These are phyloP conservation scores for Saccharum spontaneum DNA, from an alignment of 176 grass and related monocot species.

Conservation along the genomic window DNA sequence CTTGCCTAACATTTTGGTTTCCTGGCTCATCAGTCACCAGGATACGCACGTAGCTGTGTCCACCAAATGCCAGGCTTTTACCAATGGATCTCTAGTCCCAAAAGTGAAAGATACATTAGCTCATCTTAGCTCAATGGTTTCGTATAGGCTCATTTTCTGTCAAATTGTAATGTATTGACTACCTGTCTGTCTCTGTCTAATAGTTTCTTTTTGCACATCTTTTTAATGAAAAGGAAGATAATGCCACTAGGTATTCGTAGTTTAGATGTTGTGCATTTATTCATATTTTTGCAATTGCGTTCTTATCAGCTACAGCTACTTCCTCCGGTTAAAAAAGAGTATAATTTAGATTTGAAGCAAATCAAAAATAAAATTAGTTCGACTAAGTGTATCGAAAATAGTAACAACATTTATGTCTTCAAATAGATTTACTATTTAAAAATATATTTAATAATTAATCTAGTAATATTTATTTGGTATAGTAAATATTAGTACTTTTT, in stretches of 20 bases:
- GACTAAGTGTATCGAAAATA: not conserved
- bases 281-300: not conserved
- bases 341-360: not conserved
- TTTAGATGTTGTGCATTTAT: not conserved
- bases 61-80: not conserved
- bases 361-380: no score
- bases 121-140: not conserved
- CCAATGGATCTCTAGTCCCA: not conserved
- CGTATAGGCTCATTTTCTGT: not conserved
- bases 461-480: no score
- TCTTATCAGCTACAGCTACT: not conserved
- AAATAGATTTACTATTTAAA: not conserved
- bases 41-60: not conserved
- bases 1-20: constrained; percentile 11
- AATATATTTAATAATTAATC: no score
- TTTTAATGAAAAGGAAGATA: not conserved
- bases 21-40: not conserved
- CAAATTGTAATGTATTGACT: not conserved
- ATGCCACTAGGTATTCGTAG: not conserved
- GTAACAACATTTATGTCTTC: no score
- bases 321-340: not conserved
- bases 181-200: not conserved
- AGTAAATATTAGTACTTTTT: no score
- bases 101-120: not conserved
- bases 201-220: not conserved